Evolutionary conservation across 768 basidiomycete genomes (phyloP).

Genomic region (Boletus reticuloceps): DNA sequence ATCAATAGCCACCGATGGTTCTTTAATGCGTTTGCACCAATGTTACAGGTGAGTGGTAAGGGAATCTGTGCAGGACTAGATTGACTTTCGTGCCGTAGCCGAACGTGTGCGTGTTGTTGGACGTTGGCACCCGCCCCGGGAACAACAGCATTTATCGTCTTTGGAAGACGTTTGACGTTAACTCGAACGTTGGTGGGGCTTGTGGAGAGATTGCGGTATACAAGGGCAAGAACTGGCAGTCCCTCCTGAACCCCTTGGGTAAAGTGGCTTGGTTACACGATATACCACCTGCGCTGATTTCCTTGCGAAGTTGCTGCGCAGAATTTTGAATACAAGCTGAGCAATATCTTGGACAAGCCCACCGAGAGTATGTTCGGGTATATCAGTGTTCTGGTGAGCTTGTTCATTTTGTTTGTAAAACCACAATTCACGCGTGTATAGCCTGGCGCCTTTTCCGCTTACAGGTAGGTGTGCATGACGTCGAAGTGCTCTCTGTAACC

Average conservation of each 20-base stretch:
- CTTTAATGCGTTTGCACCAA: constrained; percentile 87
- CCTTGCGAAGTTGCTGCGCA: constrained; percentile 73
- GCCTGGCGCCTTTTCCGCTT: constrained; percentile 96
- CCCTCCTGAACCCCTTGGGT: constrained; percentile 83
- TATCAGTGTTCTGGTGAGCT: constrained; percentile 81
- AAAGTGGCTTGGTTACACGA: constrained; percentile 15
- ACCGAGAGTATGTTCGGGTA: constrained; percentile 92
- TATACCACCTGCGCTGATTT: neutral
- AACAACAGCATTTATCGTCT: constrained; percentile 88
- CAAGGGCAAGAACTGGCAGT: constrained; percentile 86
- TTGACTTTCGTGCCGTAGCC: constrained; percentile 44
- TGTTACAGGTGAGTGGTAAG: constrained; percentile 64
- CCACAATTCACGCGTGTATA: constrained; percentile 27
- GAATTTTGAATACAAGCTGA: constrained; percentile 94
- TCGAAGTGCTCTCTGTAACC: neutral
- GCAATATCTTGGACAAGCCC: constrained; percentile 88
- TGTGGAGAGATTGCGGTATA: constrained; percentile 96
- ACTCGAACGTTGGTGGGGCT: constrained; percentile 91
- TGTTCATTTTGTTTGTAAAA: neutral
- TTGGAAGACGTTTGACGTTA: constrained; percentile 93
- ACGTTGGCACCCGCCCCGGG: constrained; percentile 90
- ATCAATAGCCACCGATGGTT: constrained; percentile 98
- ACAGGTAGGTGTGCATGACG: constrained; percentile 41
- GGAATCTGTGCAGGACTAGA: neutral
- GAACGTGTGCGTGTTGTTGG: constrained; percentile 88